A percentile compares a stretch with the other conserved stretches of the same genome.
phyloP scores from a whole-genome alignment of 192 early-diverging fungal species.

The Coemansia sp. region DNA sequence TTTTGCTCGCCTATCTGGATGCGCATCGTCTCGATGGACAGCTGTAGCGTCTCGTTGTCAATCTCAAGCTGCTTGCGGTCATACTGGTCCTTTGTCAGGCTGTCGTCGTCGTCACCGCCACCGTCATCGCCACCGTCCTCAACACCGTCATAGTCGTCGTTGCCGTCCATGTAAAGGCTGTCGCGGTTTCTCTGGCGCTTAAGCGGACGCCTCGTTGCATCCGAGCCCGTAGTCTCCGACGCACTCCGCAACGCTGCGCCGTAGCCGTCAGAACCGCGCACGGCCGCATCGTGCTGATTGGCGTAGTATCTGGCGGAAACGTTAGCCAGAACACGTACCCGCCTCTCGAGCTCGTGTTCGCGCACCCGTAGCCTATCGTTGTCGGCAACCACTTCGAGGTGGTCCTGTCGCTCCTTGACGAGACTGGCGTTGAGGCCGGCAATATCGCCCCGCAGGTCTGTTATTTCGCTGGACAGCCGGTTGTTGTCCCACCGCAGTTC shows the following conservation, averaged over 20 bases:
- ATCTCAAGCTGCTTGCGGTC: constrained; percentile 45
- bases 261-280: constrained; percentile 1
- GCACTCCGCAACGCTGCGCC: constrained; percentile 1
- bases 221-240: constrained; percentile 17
- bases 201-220: constrained; percentile 20
- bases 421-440: constrained; percentile 34
- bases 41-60: constrained; percentile 48
- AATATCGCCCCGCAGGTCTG: constrained; percentile 40
- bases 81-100: constrained; percentile 20
- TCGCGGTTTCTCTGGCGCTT: constrained; percentile 34
- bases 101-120: constrained; percentile 11
- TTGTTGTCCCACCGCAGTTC: constrained; percentile 51
- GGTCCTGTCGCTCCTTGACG: constrained; percentile 45
- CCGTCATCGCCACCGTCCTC: constrained; percentile 18
- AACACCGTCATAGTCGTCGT: neutral
- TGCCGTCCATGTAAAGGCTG: constrained; percentile 5
- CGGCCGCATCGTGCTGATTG: constrained; percentile 25
- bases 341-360: constrained; percentile 48
- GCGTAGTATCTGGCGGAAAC: constrained; percentile 36
- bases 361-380: constrained; percentile 50
- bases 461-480: constrained; percentile 27
- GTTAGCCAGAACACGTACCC: constrained; percentile 37
- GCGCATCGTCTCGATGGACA: constrained; percentile 54
- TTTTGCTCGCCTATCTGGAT: constrained; percentile 55
- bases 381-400: constrained; percentile 47